phyloP scores from a whole-genome alignment of 2,329 filamentous ascomycete species.

The Colletotrichum coccodes region DNA sequence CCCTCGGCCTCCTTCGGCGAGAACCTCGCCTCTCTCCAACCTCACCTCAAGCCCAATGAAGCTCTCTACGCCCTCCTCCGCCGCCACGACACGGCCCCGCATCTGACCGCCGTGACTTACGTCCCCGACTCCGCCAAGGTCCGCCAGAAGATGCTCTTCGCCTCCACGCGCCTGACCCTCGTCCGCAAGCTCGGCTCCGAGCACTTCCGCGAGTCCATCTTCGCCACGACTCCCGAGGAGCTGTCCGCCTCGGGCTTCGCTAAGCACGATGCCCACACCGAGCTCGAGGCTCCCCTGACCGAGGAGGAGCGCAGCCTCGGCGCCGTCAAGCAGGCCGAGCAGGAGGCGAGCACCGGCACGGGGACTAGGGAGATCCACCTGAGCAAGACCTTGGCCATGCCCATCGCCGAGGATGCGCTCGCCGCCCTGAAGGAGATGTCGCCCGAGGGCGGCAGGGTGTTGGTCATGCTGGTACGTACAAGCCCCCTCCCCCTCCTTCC shows the following conservation, averaged over 20 bases:
- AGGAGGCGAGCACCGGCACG: conserved; percentile 77
- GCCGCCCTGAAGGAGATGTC: conserved; percentile 70
- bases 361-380: conserved; percentile 67
- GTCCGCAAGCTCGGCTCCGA: conserved; percentile 82
- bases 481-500: not conserved
- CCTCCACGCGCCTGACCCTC: conserved; percentile 79
- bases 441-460: conserved; percentile 56
- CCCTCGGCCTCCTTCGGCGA: conserved; percentile 66
- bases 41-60: conserved; percentile 72
- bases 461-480: conserved; percentile 71
- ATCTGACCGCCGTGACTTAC: conserved; percentile 78
- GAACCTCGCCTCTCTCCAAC: conserved; percentile 71
- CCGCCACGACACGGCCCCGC: conserved; percentile 66
- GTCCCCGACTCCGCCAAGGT: conserved; percentile 83
- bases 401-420: conserved; percentile 70
- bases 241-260: conserved; percentile 76
- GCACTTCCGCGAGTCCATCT: conserved; percentile 80
- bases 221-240: conserved; percentile 76
- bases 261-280: conserved; percentile 75
- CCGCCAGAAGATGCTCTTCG: conserved; percentile 88
- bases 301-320: conserved; percentile 79
- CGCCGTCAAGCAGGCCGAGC: conserved; percentile 80
- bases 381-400: conserved; percentile 67
- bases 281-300: conserved; percentile 76
- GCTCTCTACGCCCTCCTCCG: conserved; percentile 82